Evolutionary conservation across 345 rosid species (phyloP).

Genomic region (Eucalyptus sp.): DNA sequence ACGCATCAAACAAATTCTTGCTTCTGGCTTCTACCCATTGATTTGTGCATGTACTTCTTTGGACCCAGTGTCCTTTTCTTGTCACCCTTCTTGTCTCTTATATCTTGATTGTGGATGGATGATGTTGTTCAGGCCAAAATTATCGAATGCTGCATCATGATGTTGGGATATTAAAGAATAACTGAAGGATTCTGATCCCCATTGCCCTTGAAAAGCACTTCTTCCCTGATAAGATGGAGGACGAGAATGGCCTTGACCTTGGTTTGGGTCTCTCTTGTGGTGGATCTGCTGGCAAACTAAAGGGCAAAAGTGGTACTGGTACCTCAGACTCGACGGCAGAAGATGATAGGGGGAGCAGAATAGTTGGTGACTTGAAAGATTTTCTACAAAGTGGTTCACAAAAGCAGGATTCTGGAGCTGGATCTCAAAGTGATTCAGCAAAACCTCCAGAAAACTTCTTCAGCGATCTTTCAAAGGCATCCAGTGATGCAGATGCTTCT

Average conservation of each 20-base stretch:
- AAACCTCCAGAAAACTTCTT: conserved; percentile 82
- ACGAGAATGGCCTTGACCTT: conserved; percentile 88
- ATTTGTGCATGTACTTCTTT: background rate
- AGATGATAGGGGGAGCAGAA: conserved; percentile 54
- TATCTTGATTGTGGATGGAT: background rate
- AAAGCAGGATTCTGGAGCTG: conserved; percentile 48
- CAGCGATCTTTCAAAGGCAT: conserved; percentile 53
- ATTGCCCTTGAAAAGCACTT: background rate
- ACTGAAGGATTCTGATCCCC: background rate
- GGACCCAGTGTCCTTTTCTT: background rate
- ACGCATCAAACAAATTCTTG: background rate
- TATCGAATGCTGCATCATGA: background rate
- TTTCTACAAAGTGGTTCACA: conserved; percentile 50
- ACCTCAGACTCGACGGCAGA: conserved; percentile 40
- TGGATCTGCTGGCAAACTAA: conserved; percentile 60
- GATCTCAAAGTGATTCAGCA: conserved; percentile 45
- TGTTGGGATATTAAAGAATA: background rate
- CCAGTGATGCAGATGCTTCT: conserved; percentile 41
- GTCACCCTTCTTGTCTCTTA: background rate
- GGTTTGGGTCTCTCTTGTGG: conserved; percentile 93
- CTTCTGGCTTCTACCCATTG: background rate
- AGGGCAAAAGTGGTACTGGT: conserved; percentile 42
- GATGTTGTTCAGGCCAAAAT: background rate
- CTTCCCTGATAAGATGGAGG: conserved; percentile 31
- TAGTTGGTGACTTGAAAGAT: conserved; percentile 59